Evolutionary conservation across 495 filamentous ascomycete species (phyloP).

Genomic region (Trichoderma gamsii): DNA sequence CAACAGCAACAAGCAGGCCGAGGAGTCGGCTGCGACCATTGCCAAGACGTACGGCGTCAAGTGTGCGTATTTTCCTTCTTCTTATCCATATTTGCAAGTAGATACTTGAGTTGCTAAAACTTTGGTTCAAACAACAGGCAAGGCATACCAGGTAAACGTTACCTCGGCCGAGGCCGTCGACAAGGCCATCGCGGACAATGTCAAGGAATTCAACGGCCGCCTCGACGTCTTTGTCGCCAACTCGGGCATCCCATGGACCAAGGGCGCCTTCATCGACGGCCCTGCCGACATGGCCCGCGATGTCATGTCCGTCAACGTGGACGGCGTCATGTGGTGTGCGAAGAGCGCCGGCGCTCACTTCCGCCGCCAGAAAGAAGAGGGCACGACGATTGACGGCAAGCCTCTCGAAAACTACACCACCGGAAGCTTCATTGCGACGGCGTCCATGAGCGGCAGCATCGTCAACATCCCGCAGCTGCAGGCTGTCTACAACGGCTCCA

Average conservation of each 20-base stretch:
- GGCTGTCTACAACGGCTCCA: constrained; percentile 80
- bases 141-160: constrained; percentile 69
- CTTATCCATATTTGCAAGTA: not conserved
- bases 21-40: constrained; percentile 65
- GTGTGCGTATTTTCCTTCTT: constrained; percentile 42
- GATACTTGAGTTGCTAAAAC: not conserved
- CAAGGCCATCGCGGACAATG: constrained; percentile 48
- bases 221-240: constrained; percentile 80
- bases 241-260: constrained; percentile 67
- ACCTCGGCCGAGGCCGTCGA: constrained; percentile 53
- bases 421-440: constrained; percentile 73
- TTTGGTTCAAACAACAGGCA: constrained; percentile 44
- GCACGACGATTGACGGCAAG: constrained; percentile 59
- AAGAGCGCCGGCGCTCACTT: constrained; percentile 67
- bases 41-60: constrained; percentile 73
- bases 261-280: constrained; percentile 62
- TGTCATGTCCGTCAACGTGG: constrained; percentile 69
- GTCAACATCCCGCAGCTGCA: constrained; percentile 85
- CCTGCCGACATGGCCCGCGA: constrained; percentile 58
- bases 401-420: constrained; percentile 58
- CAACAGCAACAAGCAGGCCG: constrained; percentile 66
- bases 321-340: constrained; percentile 79
- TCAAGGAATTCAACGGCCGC: constrained; percentile 65
- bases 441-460: constrained; percentile 80
- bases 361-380: constrained; percentile 53